These are phyloP conservation scores for Fagopyrum tataricum DNA, from an alignment of 148 eudicot genomes.

Conservation along the genomic window DNA sequence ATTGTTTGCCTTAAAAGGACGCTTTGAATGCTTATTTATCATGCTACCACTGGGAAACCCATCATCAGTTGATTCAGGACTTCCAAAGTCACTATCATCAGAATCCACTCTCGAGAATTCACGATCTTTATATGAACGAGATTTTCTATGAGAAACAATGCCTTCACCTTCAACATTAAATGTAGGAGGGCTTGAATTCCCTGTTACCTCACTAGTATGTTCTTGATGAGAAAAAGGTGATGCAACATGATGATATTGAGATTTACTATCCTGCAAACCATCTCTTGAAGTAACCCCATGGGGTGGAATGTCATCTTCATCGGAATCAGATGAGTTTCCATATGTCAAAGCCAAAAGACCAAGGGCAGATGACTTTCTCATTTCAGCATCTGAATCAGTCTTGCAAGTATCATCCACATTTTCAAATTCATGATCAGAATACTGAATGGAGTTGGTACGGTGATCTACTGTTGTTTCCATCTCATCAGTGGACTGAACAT, in stretches of 20 bases:
- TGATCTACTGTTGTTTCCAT: neutral
- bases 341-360: slow-evolving; percentile 83
- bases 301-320: slow-evolving; percentile 50
- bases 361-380: slow-evolving; percentile 57
- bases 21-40: neutral
- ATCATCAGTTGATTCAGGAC: slow-evolving; percentile 33
- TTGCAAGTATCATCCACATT: slow-evolving; percentile 4
- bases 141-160: neutral
- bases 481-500: slow-evolving; percentile 3
- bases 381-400: slow-evolving; percentile 19
- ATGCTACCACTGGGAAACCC: slow-evolving; percentile 18
- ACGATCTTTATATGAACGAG: neutral
- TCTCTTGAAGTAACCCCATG: slow-evolving; percentile 28
- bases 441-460: slow-evolving; percentile 21
- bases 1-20: neutral
- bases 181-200: neutral
- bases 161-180: neutral
- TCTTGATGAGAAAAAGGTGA: slow-evolving; percentile 16
- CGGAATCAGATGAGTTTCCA: slow-evolving; percentile 77
- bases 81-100: slow-evolving; percentile 25
- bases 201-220: neutral
- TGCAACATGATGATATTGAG: slow-evolving; percentile 28
- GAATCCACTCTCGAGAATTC: slow-evolving; percentile 24
- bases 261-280: slow-evolving; percentile 26
- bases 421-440: slow-evolving; percentile 25